These are phyloP conservation scores for Phytophthora podocarpi DNA, from an alignment of 352 stramenopile genomes.

Conservation along the genomic window DNA sequence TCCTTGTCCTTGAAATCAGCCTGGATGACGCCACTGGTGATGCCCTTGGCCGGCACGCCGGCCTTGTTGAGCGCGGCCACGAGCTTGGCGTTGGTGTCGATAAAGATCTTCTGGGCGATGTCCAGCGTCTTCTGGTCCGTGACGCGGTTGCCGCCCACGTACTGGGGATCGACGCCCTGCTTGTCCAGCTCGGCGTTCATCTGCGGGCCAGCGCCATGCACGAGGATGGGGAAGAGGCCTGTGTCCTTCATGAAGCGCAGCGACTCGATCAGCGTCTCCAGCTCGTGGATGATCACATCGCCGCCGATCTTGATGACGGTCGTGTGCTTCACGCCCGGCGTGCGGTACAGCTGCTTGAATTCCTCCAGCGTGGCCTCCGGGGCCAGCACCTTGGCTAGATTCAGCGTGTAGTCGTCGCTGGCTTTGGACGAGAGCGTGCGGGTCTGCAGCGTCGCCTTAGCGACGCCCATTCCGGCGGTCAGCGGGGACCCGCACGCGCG, in stretches of 20 bases:
- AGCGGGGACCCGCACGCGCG: neutral
- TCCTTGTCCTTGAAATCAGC: conserved; percentile 81
- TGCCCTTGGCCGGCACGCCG: conserved; percentile 71
- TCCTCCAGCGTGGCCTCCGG: conserved; percentile 65
- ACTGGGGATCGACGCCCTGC: conserved; percentile 85
- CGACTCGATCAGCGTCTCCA: conserved; percentile 84
- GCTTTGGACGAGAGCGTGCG: conserved; percentile 29
- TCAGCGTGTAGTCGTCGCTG: conserved; percentile 44
- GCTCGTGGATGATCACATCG: conserved; percentile 88
- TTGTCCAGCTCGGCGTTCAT: conserved; percentile 88
- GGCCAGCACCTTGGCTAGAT: conserved; percentile 63
- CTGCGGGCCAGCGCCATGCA: conserved; percentile 89
- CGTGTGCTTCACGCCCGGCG: conserved; percentile 68
- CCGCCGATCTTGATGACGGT: conserved; percentile 91
- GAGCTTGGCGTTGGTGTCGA: conserved; percentile 83
- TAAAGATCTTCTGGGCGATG: conserved; percentile 88
- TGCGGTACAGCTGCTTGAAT: conserved; percentile 78
- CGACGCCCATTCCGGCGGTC: neutral
- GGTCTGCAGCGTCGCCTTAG: conserved; percentile 9
- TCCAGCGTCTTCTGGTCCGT: conserved; percentile 87
- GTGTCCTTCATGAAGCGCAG: conserved; percentile 85
- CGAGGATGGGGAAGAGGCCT: conserved; percentile 85
- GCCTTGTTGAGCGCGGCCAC: conserved; percentile 74
- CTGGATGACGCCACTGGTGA: conserved; percentile 87
- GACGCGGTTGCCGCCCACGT: conserved; percentile 88